Percentiles rank a stretch among this genome's conserved stretches.
These are phyloP conservation scores for Alternaria ventricosa DNA, from an alignment of 2,329 filamentous ascomycete genomes.

Conservation along the genomic window DNA sequence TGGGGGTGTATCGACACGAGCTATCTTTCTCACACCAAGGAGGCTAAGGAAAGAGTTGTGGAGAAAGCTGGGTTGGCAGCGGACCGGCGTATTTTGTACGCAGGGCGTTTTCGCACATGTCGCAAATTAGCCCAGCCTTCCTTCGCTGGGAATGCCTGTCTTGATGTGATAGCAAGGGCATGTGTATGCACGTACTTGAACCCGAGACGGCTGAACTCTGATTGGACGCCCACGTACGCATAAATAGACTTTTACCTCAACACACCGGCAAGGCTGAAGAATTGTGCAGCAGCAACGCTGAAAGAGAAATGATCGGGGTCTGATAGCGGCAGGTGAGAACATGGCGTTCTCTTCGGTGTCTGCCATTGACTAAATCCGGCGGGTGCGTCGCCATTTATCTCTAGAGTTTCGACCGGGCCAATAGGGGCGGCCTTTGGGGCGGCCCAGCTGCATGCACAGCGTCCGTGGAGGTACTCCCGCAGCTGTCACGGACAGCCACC, in stretches of 20 bases:
- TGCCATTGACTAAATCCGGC: not conserved
- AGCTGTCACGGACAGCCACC: not conserved
- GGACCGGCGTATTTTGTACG: not conserved
- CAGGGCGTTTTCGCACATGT: not conserved
- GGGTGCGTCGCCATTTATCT: not conserved
- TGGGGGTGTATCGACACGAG: not conserved
- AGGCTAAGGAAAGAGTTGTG: not conserved
- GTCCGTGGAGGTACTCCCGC: not conserved
- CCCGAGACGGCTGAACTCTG: not conserved
- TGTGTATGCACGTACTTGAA: not conserved
- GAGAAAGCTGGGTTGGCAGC: not conserved
- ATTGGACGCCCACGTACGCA: not conserved
- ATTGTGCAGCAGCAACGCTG: not conserved
- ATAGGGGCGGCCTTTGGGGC: not conserved
- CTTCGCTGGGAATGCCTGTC: not conserved
- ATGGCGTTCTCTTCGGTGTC: not conserved
- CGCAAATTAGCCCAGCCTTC: not conserved
- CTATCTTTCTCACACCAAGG: not conserved
- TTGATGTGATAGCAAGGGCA: not conserved
- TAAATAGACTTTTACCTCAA: not conserved
- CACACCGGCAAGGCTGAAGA: not conserved
- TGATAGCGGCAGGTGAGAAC: not conserved
- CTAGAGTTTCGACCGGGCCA: not conserved
- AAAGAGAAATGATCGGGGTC: not conserved
- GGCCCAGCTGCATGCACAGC: not conserved